Evolutionary conservation across 2,329 filamentous ascomycete species (phyloP).

Genomic region (Microthyrium microscopicum): DNA sequence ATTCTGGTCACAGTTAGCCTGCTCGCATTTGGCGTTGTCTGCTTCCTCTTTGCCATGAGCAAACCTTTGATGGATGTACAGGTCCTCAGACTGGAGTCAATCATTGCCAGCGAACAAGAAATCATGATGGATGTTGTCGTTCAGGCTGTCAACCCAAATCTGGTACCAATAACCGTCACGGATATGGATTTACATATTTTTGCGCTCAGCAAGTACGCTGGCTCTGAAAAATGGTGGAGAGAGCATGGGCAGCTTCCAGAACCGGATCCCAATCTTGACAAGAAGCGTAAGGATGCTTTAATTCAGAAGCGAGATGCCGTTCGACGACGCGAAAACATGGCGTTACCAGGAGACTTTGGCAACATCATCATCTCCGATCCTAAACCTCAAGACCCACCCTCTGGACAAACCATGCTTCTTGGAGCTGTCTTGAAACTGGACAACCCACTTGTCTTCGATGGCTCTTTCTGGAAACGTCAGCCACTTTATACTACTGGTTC

Average conservation of each 20-base stretch:
- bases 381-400: slow-evolving; percentile 33
- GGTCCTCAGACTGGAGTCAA: slow-evolving; percentile 68
- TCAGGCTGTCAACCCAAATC: slow-evolving; percentile 78
- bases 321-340: too few species aligned
- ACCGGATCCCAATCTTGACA: neutral
- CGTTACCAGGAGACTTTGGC: too few species aligned
- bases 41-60: slow-evolving; percentile 81
- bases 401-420: slow-evolving; percentile 74
- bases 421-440: slow-evolving; percentile 78
- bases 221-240: slow-evolving; percentile 33
- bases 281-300: too few species aligned
- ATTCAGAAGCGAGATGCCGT: too few species aligned
- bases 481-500: slow-evolving; percentile 62
- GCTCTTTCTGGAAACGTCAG: slow-evolving; percentile 66
- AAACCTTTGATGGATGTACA: slow-evolving; percentile 69
- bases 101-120: slow-evolving; percentile 85
- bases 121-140: slow-evolving; percentile 88
- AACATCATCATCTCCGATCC: too few species aligned
- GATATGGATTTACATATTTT: slow-evolving; percentile 86
- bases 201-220: slow-evolving; percentile 80
- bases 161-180: slow-evolving; percentile 71
- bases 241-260: slow-evolving; percentile 13
- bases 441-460: slow-evolving; percentile 74
- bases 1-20: slow-evolving; percentile 68
- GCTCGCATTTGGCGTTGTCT: slow-evolving; percentile 68